Conservation (phyloP, 2,329 filamentous ascomycete genomes). For the Microsporum audouinii region DNA sequence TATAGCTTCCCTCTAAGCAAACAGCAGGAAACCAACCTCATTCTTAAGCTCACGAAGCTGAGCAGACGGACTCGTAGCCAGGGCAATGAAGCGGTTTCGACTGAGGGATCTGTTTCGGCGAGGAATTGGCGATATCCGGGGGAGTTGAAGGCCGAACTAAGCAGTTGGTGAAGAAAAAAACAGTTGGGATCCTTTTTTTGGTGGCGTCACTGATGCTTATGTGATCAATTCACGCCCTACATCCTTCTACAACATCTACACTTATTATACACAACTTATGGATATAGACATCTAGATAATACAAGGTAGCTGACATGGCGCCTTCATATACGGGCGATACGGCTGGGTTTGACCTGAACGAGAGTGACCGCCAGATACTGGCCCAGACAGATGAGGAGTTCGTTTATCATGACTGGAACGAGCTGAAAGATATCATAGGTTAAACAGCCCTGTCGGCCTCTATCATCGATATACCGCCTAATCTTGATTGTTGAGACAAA, state of each 20-base stretch:
- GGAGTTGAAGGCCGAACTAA: neutral
- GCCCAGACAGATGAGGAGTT: slow-evolving; percentile 44
- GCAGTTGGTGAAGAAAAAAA: neutral
- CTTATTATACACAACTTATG: neutral
- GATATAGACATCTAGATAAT: neutral
- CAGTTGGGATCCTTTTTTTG: neutral
- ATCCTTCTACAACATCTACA: neutral
- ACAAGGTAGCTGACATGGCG: neutral
- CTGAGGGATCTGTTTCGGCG: neutral
- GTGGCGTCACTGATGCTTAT: slow-evolving; percentile 1
- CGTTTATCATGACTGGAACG: slow-evolving; percentile 41
- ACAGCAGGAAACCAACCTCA: neutral
- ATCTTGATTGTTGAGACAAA: neutral
- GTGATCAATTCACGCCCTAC: neutral
- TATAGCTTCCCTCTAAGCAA: neutral
- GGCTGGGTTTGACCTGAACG: slow-evolving; percentile 39
- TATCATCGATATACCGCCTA: neutral
- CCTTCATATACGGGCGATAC: neutral
- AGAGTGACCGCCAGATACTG: slow-evolving; percentile 39
- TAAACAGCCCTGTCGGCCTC: slow-evolving; percentile 13
- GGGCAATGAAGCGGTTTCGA: neutral
- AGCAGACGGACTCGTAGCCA: neutral
- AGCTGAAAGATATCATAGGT: slow-evolving; percentile 44
- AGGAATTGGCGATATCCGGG: neutral
- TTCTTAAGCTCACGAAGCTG: neutral